These are phyloP conservation scores for Rhizopogon roseolus DNA, from an alignment of 768 basidiomycete species.

Conservation along the genomic window DNA sequence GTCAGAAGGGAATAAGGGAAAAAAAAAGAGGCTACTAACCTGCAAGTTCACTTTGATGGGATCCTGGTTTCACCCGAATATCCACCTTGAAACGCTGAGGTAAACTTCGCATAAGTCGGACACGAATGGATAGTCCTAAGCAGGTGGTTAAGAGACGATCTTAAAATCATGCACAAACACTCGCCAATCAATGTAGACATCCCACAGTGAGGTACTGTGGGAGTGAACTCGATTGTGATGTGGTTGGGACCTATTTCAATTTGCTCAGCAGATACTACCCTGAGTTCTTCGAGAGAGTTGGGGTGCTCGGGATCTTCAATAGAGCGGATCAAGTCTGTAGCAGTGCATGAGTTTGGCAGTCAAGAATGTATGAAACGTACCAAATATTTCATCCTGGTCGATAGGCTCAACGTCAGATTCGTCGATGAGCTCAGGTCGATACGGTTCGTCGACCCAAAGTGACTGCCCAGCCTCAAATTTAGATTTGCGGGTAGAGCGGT, in stretches of 20 bases:
- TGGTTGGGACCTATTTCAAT: slow-evolving; percentile 60
- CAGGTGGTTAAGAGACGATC: neutral
- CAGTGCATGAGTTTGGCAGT: slow-evolving; percentile 3
- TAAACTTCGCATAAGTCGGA: slow-evolving; percentile 82
- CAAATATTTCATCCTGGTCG: slow-evolving; percentile 91
- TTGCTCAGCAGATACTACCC: slow-evolving; percentile 90
- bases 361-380: slow-evolving; percentile 33
- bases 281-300: slow-evolving; percentile 88
- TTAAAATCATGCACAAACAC: slow-evolving; percentile 12
- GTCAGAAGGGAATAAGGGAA: neutral
- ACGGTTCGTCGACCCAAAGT: slow-evolving; percentile 56
- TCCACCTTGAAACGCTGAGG: slow-evolving; percentile 94
- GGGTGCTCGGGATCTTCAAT: slow-evolving; percentile 97
- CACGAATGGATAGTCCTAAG: slow-evolving; percentile 90
- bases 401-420: slow-evolving; percentile 57
- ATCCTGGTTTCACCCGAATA: slow-evolving; percentile 88
- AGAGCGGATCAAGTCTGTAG: slow-evolving; percentile 79
- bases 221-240: slow-evolving; percentile 89
- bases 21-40: slow-evolving; percentile 39
- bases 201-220: slow-evolving; percentile 95
- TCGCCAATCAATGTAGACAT: slow-evolving; percentile 95
- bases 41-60: slow-evolving; percentile 91
- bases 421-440: slow-evolving; percentile 32
- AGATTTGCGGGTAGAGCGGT: slow-evolving; percentile 38
- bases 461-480: slow-evolving; percentile 39